Percentiles rank a stretch among this genome's conserved stretches.
These are phyloP conservation scores for Hygrophorus russula DNA, from an alignment of 768 basidiomycete species.

Conservation along the genomic window DNA sequence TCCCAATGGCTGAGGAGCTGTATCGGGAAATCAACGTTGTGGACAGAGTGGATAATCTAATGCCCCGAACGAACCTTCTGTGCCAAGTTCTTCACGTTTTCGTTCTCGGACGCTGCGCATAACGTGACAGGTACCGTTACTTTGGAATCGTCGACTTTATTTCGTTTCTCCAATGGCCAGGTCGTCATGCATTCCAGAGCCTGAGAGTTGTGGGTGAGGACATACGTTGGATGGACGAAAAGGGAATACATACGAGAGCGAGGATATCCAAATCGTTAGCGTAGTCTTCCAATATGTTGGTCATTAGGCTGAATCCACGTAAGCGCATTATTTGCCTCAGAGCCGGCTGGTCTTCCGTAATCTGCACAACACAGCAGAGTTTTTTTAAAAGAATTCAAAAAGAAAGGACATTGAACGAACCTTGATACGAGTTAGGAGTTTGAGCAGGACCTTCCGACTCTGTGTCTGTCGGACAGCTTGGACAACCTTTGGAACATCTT, in stretches of 20 bases:
- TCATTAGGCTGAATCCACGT: conserved; percentile 90
- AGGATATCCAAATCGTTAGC: conserved; percentile 57
- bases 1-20: conserved; percentile 80
- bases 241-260: conserved; percentile 41
- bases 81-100: conserved; percentile 44
- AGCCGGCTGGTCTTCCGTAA: conserved; percentile 73
- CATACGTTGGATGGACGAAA: not conserved
- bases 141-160: conserved; percentile 79
- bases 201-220: conserved; percentile 21
- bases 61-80: conserved; percentile 36
- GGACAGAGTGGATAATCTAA: not conserved
- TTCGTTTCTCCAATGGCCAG: conserved; percentile 80
- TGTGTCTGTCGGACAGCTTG: conserved; percentile 85
- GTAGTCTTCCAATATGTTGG: conserved; percentile 75
- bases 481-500: conserved; percentile 85
- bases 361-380: conserved; percentile 31
- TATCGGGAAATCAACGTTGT: not conserved
- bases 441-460: conserved; percentile 71
- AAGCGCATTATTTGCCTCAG: conserved; percentile 81
- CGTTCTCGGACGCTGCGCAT: conserved; percentile 44
- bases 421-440: conserved; percentile 78
- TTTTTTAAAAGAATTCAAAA: not conserved
- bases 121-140: conserved; percentile 53
- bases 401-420: conserved; percentile 26
- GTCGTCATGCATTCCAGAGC: conserved; percentile 52